Base-by-base conservation (phyloP, 352 stramenopile species). In the Pythium guiyangense region DNA sequence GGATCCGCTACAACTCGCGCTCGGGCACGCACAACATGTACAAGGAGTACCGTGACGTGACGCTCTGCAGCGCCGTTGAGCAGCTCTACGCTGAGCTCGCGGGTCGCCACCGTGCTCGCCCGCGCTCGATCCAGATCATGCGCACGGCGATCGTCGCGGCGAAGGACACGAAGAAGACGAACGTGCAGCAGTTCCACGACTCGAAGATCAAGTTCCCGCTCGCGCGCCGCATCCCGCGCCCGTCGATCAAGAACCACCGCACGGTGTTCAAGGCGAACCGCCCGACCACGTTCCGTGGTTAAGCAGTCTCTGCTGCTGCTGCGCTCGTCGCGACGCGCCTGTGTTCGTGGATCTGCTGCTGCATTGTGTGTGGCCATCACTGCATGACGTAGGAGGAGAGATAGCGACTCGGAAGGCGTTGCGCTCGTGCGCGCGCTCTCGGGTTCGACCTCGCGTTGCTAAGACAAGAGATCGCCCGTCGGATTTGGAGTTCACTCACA, bases 11-110 rank as follows among this genome's bases (percentile, higher is more conserved):
- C 86, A 98, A 99, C 83, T 99, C 96, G 59, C 93, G 97, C 70
- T 98, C 92, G 57, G 97, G 97, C 71, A 99, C 97, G 46, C 97
- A 99, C 92, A 99, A 99, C 89, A 99, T 99, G 97, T 99, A 99
- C 96, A 98, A 99, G 81, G 97, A 99, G 87, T 99, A 99, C 96
- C 90, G 97, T 84, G 96, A 99, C 69, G 73, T 98, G 60, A 98
- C 89, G 51, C 84, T 99, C 50, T 98, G 95, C 64, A 95, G 94
- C 64, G 97, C 97, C 56, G 93, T 99, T 29, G 94, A 98, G 63
- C 96, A 99, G 87, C 90, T 99, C 64, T 99, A 99, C 86, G 67
- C 97, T 40, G 97, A 99, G 81, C 98, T 99, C 70, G 97, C 97
- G 50, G 97, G 97, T 70, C 93, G 97, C 72, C 97, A 99, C 88